Percentiles rank a stretch among this genome's conserved stretches.
These are phyloP conservation scores for Colletotrichum orbiculare DNA, from an alignment of 2,329 filamentous ascomycete species.

Conservation along the genomic window DNA sequence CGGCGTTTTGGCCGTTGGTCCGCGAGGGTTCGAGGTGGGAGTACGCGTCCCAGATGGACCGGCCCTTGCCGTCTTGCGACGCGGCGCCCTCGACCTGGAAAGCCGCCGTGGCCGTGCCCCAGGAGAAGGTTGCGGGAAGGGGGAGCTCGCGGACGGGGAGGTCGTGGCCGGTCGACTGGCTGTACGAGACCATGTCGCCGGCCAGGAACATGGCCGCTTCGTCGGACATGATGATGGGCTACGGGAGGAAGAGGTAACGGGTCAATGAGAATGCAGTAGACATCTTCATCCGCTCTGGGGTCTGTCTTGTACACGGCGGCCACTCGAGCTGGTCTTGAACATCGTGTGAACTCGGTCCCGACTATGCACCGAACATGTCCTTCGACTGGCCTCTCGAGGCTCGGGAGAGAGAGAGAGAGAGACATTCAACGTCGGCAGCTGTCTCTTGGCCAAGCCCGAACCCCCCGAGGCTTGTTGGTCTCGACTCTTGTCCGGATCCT, in stretches of 20 bases:
- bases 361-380: neutral
- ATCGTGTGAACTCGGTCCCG: slow-evolving; percentile 5
- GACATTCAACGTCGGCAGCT: too few relatives aligned
- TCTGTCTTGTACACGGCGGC: too few relatives aligned
- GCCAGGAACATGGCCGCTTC: slow-evolving; percentile 19
- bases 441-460: too few relatives aligned
- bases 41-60: slow-evolving; percentile 56
- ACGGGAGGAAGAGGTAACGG: too few relatives aligned
- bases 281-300: too few relatives aligned
- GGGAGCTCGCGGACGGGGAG: slow-evolving; percentile 6
- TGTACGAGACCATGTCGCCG: slow-evolving; percentile 10
- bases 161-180: slow-evolving; percentile 7
- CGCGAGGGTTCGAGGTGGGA: slow-evolving; percentile 53
- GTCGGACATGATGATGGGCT: neutral
- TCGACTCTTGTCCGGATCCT: too few relatives aligned
- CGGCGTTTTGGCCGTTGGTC: slow-evolving; percentile 55
- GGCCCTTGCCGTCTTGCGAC: slow-evolving; percentile 52
- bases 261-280: too few relatives aligned
- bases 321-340: neutral
- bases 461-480: too few relatives aligned
- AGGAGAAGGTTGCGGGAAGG: slow-evolving; percentile 51
- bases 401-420: too few relatives aligned
- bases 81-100: slow-evolving; percentile 59
- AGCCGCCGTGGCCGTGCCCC: slow-evolving; percentile 55
- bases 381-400: neutral